Conservation (phyloP, 225 moss, liverwort and hornwort species). For the Lunularia cruciata region DNA sequence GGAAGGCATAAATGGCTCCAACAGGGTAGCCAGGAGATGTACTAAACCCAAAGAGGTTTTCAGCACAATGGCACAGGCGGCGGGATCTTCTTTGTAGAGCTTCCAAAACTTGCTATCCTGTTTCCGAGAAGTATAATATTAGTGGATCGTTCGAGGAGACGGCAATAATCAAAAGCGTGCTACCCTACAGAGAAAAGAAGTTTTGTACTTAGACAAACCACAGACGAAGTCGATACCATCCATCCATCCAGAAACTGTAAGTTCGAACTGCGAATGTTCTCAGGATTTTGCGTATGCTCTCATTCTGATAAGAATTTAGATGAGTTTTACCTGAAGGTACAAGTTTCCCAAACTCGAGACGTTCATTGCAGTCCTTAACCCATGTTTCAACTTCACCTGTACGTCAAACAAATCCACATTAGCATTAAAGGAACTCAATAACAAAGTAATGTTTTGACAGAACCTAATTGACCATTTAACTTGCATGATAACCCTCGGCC, state of each 20-base stretch:
- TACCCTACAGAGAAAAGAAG: not conserved
- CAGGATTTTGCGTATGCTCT: too few species aligned
- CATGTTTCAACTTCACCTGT: conserved; percentile 85
- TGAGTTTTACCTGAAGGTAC: conserved; percentile 65
- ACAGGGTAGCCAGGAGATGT: conserved; percentile 72
- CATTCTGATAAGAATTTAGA: not conserved
- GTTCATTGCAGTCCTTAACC: conserved; percentile 81
- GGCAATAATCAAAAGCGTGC: not conserved
- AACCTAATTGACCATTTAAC: too few species aligned
- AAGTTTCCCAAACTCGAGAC: conserved; percentile 86
- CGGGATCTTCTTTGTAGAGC: conserved; percentile 76
- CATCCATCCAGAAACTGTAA: not conserved
- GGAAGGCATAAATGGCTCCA: conserved; percentile 94
- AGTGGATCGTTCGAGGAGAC: not conserved
- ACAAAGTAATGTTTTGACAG: too few species aligned
- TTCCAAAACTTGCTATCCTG: conserved; percentile 95
- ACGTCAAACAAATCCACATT: too few species aligned
- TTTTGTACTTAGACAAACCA: not conserved
- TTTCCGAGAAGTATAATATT: conserved; percentile 5
- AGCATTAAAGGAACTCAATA: too few species aligned
- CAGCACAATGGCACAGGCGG: conserved; percentile 74
- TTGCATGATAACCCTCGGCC: too few species aligned
- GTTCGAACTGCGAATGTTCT: too few species aligned
- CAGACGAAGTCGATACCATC: too few species aligned
- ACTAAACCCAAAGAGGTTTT: conserved; percentile 76